These are phyloP conservation scores for Erysimum cheiri DNA, from an alignment of 441 rosid genomes.

Conservation along the genomic window DNA sequence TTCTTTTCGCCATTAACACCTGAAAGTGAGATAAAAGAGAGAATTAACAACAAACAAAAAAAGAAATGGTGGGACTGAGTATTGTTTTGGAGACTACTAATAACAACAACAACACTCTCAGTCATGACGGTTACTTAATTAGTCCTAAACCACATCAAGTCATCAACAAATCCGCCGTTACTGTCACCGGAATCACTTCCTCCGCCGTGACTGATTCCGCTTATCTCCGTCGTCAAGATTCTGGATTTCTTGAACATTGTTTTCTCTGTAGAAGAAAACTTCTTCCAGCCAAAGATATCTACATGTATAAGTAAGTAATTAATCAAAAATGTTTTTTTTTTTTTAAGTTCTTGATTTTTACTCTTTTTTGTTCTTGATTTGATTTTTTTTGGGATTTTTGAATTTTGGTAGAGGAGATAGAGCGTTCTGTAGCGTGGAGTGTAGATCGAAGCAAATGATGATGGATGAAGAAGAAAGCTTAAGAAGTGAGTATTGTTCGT, in stretches of 20 bases:
- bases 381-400: neutral
- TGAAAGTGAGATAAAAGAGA: constrained; percentile 21
- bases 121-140: constrained; percentile 25
- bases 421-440: constrained; percentile 87
- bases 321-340: constrained; percentile 4
- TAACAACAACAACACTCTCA: constrained; percentile 29
- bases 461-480: constrained; percentile 77
- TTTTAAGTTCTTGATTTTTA: neutral
- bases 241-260: constrained; percentile 70
- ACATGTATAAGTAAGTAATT: constrained; percentile 85
- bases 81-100: constrained; percentile 60
- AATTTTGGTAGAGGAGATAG: constrained; percentile 67
- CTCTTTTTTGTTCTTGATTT: neutral
- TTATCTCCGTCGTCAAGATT: constrained; percentile 33
- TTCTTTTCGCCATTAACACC: constrained; percentile 27
- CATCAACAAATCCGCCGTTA: constrained; percentile 56
- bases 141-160: constrained; percentile 53
- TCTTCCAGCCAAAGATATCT: constrained; percentile 73
- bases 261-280: constrained; percentile 73
- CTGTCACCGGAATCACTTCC: constrained; percentile 17
- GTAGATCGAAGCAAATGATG: constrained; percentile 82
- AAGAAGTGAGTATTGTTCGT: constrained; percentile 55
- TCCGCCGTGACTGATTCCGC: neutral
- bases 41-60: neutral
- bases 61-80: constrained; percentile 87